Evolutionary conservation across 768 basidiomycete genomes (phyloP).

Genomic region (Suillus placidus): DNA sequence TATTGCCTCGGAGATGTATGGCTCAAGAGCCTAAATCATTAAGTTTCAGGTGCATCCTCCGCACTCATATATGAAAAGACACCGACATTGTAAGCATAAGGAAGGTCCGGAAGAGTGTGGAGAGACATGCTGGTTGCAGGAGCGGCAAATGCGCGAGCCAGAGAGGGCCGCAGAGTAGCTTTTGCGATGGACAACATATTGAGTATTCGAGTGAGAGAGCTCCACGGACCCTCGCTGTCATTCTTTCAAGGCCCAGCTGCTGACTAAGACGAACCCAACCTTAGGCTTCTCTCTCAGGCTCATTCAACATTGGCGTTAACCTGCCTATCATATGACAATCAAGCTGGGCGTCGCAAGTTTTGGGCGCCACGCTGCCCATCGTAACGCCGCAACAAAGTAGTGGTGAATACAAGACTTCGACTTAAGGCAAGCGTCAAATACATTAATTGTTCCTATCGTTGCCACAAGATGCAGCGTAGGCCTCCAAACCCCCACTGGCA

Average conservation of each 20-base stretch:
- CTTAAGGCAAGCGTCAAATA: not conserved
- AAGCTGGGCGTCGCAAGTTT: not conserved
- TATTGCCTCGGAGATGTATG: conserved; percentile 87
- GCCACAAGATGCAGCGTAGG: not conserved
- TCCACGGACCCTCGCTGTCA: not conserved
- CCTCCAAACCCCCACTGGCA: not conserved
- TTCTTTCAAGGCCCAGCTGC: not conserved
- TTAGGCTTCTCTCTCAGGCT: too few relatives aligned
- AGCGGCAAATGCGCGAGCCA: conserved; percentile 49
- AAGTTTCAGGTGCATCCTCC: conserved; percentile 6
- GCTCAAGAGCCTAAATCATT: conserved; percentile 75
- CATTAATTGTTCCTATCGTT: not conserved
- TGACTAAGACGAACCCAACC: conserved; percentile 5
- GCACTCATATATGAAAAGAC: conserved; percentile 4
- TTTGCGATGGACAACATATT: conserved; percentile 56
- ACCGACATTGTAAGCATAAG: conserved; percentile 78
- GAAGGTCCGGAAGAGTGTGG: conserved; percentile 79
- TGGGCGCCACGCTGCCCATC: not conserved
- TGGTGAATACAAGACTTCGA: not conserved
- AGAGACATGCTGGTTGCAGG: conserved; percentile 45
- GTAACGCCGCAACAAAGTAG: not conserved
- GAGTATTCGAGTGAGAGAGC: conserved; percentile 9
- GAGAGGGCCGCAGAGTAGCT: conserved; percentile 43
- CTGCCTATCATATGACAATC: not conserved
- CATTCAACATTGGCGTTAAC: not conserved